These are phyloP conservation scores for Stentor roeselii DNA, from an alignment of 73 alveolate species.

Conservation along the genomic window DNA sequence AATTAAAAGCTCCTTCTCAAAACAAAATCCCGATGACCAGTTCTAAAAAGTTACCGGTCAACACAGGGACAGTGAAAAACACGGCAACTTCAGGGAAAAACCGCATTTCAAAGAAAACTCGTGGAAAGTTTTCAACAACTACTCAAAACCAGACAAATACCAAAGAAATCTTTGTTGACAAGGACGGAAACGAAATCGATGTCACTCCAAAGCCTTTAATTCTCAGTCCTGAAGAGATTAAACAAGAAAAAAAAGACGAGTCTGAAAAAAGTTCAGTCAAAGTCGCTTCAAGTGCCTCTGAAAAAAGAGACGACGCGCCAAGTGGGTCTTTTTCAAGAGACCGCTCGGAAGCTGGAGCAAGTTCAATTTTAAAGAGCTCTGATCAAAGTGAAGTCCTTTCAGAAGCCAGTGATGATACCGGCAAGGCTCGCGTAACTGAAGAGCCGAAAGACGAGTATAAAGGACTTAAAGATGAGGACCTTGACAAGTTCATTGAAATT, in stretches of 20 bases:
- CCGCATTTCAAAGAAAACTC: not conserved
- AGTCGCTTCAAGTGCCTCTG: slow-evolving; percentile 19
- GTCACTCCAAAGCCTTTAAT: slow-evolving; percentile 39
- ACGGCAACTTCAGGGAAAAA: not conserved
- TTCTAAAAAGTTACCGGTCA: not conserved
- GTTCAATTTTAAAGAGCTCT: not conserved
- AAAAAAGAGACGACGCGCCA: not conserved
- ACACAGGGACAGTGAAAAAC: not conserved
- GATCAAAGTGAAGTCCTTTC: slow-evolving; percentile 22
- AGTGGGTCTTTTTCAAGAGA: slow-evolving; percentile 11
- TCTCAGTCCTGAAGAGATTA: slow-evolving; percentile 60
- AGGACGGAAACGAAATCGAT: slow-evolving; percentile 1
- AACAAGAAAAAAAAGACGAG: slow-evolving; percentile 52
- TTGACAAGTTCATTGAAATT: slow-evolving; percentile 61
- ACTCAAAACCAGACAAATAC: slow-evolving; percentile 6
- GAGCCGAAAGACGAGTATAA: slow-evolving; percentile 12
- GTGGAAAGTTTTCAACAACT: slow-evolving; percentile 3
- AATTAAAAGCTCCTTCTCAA: not conserved
- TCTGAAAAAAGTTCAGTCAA: slow-evolving; percentile 20
- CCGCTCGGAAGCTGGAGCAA: slow-evolving; percentile 39
- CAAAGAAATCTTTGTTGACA: not conserved
- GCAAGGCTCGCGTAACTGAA: slow-evolving; percentile 19
- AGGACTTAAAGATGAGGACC: slow-evolving; percentile 47
- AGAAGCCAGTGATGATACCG: slow-evolving; percentile 25
- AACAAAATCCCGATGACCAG: not conserved